Evolutionary conservation across 176 grass and related monocot species (phyloP).

Genomic region (Rhynchospora tenuis): DNA sequence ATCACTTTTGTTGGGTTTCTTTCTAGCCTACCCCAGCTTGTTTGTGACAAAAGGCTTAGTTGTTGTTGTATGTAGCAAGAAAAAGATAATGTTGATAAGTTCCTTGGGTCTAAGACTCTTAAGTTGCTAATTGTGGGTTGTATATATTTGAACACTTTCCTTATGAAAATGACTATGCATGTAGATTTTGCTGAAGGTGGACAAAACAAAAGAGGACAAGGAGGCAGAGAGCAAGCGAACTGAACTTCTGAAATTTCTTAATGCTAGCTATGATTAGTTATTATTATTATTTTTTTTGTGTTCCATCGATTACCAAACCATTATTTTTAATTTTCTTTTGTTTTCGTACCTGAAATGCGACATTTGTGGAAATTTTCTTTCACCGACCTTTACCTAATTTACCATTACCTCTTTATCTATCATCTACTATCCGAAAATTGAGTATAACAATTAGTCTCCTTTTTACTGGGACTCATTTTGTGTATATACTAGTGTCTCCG

Average conservation of each 20-base stretch:
- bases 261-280: constrained; percentile 78
- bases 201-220: constrained; percentile 95
- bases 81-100: too few relatives aligned
- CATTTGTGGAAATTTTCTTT: neutral
- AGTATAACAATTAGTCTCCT: neutral
- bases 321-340: neutral
- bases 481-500: neutral
- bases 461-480: neutral
- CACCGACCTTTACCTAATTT: neutral
- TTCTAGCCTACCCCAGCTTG: too few relatives aligned
- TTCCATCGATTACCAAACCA: neutral
- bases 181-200: constrained; percentile 87
- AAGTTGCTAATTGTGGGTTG: neutral
- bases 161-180: neutral
- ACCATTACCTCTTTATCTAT: neutral
- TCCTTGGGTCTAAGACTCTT: too few relatives aligned
- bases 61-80: too few relatives aligned
- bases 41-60: too few relatives aligned
- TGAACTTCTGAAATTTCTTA: constrained; percentile 84
- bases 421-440: neutral
- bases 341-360: neutral
- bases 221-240: constrained; percentile 80
- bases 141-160: neutral
- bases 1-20: too few relatives aligned
- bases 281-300: neutral